Evolutionary conservation across 768 basidiomycete species (phyloP), one percentile per base, ranked within the genome.

Genomic region (Termitomyces bulborhizus): DNA sequence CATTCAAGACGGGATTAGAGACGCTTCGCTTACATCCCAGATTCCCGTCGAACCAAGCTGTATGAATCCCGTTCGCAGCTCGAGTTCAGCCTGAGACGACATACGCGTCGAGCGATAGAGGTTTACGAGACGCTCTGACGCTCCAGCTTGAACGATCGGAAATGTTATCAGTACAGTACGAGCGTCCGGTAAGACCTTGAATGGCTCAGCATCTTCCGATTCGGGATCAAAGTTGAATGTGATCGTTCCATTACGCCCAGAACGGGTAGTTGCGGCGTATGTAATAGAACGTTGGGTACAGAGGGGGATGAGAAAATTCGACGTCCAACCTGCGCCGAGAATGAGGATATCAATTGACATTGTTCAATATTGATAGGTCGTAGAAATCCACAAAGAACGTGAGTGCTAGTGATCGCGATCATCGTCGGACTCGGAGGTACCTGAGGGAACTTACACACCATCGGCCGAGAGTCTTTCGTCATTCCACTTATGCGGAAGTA

Each of bases 301-400:
- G 31, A 82, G 78, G 0, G 83, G 78, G 37, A 81, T 70, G 26
- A 86, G 72, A 68, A 86, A 88, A 7, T 70, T 73, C 1, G 78
- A 81, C 4, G 81, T 81, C 84, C 86, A 88, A 32, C 84, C 84
- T 27, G 82, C 82, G 34, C 84, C 85, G 46, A 87, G 75, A 58
- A 87, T 79, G 51, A 86, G 76, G 34, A 85, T 67, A 54, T 83
- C 79, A 53, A 83, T 75, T 21, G 11, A 9, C 57, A 57, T 57
- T 46, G 6, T 39, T 13, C 6, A 21, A 24, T 37, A 12, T 21
- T 6, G 50, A 21, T 29, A 27, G 18, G 12, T 29, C 1, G 29
- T 27, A 27, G 34, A 26, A 37, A 24, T 5, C 1, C 7, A 11
- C 27, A 29, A 39, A 29, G 27, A n/a, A 6, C 24, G 26, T 13